Conservation (phyloP, 768 basidiomycete genomes). For the Guyanaporus albipodus region DNA sequence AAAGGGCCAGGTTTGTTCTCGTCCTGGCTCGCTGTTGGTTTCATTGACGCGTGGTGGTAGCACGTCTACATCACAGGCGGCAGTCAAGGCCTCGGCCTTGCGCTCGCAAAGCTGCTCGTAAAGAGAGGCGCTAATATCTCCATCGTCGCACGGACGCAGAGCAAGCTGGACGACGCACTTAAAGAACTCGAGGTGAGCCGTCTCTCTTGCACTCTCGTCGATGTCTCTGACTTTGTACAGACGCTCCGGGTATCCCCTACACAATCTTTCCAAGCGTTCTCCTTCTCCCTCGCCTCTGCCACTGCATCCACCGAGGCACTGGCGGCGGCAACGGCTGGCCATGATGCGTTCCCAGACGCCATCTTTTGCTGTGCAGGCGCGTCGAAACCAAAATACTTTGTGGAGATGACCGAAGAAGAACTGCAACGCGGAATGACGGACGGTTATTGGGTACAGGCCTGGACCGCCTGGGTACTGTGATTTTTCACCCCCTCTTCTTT, state of each 20-base stretch:
- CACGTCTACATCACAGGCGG: constrained; percentile 87
- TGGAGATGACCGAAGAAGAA: constrained; percentile 62
- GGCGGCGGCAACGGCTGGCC: constrained; percentile 50
- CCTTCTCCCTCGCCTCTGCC: constrained; percentile 57
- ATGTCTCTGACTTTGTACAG: constrained; percentile 31
- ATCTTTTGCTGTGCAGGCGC: constrained; percentile 79
- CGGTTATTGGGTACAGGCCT: constrained; percentile 39
- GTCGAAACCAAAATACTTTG: constrained; percentile 66
- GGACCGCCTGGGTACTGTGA: constrained; percentile 43
- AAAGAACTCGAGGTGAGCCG: constrained; percentile 58
- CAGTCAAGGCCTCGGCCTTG: constrained; percentile 74
- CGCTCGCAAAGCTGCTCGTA: constrained; percentile 63
- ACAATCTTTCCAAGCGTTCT: constrained; percentile 64
- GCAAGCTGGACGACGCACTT: constrained; percentile 57
- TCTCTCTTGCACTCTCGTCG: neutral
- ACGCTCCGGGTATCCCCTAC: constrained; percentile 45
- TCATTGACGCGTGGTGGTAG: too few relatives aligned
- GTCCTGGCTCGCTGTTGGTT: too few relatives aligned
- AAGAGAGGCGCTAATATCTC: constrained; percentile 75
- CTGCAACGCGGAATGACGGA: constrained; percentile 42
- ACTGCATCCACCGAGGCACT: constrained; percentile 57
- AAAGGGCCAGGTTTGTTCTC: constrained; percentile 35
- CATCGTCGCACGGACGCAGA: constrained; percentile 75
- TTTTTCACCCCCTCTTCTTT: neutral
- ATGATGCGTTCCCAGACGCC: constrained; percentile 67